Conservation (phyloP, 257 asterid species). For the Fraxinus anomala region DNA sequence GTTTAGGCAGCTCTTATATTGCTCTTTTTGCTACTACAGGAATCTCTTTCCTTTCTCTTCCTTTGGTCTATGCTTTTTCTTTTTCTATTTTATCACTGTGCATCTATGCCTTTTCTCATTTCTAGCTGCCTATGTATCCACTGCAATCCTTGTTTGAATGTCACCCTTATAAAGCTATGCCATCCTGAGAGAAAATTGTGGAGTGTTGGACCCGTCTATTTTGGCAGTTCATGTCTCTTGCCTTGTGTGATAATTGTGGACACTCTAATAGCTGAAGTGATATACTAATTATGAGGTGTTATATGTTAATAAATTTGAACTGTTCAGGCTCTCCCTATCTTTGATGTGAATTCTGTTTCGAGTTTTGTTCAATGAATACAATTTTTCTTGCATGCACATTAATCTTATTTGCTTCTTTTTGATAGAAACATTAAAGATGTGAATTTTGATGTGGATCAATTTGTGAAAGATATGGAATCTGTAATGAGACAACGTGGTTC, state of each 20-base stretch:
- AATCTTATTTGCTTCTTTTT: slow-evolving; percentile 16
- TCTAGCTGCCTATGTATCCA: neutral
- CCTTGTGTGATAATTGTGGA: neutral
- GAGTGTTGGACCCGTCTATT: neutral
- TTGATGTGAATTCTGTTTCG: slow-evolving; percentile 7
- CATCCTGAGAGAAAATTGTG: neutral
- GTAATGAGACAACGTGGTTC: slow-evolving; percentile 53
- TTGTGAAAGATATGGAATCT: slow-evolving; percentile 86
- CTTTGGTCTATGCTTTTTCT: too few species aligned
- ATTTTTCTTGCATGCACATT: slow-evolving; percentile 5
- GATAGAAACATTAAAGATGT: slow-evolving; percentile 59
- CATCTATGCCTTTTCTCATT: neutral
- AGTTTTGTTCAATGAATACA: neutral
- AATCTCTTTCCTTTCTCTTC: too few species aligned
- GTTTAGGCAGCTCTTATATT: too few species aligned
- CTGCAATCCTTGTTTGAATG: neutral
- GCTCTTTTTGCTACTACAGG: too few species aligned
- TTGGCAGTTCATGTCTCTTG: neutral
- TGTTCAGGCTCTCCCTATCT: slow-evolving; percentile 8
- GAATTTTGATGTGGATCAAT: slow-evolving; percentile 76
- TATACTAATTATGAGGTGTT: neutral
- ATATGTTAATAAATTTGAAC: neutral
- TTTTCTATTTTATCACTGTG: too few species aligned
- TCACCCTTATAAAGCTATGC: neutral
- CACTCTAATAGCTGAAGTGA: neutral